A percentile compares a stretch with the other conserved stretches of the same genome.
phyloP scores from a whole-genome alignment of 164 flowering plant species.

The Umbilicus rupestris region DNA sequence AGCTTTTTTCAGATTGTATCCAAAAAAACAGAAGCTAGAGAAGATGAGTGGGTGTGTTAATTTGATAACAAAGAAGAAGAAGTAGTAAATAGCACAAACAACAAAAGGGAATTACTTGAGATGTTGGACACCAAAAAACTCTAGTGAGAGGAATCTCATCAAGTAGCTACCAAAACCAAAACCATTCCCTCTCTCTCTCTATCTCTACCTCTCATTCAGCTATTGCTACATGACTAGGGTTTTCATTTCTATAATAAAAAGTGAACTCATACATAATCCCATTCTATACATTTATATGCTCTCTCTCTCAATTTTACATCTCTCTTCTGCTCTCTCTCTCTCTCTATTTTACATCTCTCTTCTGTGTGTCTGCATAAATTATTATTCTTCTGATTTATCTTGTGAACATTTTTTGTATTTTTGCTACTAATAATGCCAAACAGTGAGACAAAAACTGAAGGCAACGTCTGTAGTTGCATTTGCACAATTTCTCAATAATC shows the following conservation, averaged over 20 bases:
- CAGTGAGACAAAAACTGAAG: constrained; percentile 5
- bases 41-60: constrained; percentile 6
- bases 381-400: constrained; percentile 5
- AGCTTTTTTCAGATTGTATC: constrained; percentile 6
- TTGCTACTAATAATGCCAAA: constrained; percentile 3
- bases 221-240: too few species aligned
- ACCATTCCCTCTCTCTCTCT: constrained; percentile 4
- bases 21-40: constrained; percentile 2
- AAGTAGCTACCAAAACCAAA: neutral
- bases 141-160: constrained; percentile 5
- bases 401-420: constrained; percentile 5
- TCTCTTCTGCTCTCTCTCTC: neutral
- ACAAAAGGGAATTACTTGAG: constrained; percentile 8
- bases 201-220: neutral
- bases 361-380: neutral
- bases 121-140: constrained; percentile 6
- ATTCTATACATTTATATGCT: neutral
- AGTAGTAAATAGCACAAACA: constrained; percentile 5
- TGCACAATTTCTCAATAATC: neutral
- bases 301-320: too few species aligned
- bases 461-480: neutral
- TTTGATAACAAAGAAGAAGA: constrained; percentile 8
- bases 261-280: neutral
- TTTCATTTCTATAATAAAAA: neutral
- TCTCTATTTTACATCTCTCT: too few species aligned